phyloP scores from a whole-genome alignment of 1,139 yeast genomes.

The Candida labiduridarum region DNA sequence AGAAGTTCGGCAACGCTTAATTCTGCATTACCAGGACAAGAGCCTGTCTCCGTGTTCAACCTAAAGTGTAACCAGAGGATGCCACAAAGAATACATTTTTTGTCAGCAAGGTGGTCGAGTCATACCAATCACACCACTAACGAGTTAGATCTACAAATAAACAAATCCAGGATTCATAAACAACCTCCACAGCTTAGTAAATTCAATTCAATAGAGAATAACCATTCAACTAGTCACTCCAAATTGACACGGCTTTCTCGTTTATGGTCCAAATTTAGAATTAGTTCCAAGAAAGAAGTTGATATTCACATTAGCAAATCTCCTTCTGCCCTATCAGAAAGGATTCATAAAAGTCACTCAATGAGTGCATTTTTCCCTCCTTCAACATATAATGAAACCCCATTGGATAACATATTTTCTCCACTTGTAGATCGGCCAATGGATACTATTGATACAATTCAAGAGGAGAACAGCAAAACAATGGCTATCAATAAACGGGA shows the following conservation, averaged over 20 bases:
- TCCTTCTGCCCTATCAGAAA: conserved; percentile 1
- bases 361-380: conserved; percentile 11
- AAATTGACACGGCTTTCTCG: neutral
- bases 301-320: neutral
- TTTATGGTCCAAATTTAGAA: conserved; percentile 3
- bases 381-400: neutral
- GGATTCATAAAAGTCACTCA: conserved; percentile 7
- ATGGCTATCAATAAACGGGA: conserved; percentile 3
- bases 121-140: neutral
- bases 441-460: conserved; percentile 12
- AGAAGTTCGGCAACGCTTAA: too few species aligned
- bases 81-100: neutral
- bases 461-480: neutral
- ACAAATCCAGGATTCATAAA: neutral
- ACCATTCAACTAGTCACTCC: neutral
- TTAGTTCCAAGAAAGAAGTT: neutral
- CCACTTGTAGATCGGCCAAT: conserved; percentile 10
- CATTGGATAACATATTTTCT: conserved; percentile 9
- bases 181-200: neutral
- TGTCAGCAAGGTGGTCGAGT: neutral
- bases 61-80: neutral
- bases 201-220: neutral
- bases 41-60: too few species aligned
- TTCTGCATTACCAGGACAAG: too few species aligned
- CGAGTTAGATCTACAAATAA: neutral